phyloP scores from a whole-genome alignment of 331 rosid species.

The Rhamnella rubrinervis region DNA sequence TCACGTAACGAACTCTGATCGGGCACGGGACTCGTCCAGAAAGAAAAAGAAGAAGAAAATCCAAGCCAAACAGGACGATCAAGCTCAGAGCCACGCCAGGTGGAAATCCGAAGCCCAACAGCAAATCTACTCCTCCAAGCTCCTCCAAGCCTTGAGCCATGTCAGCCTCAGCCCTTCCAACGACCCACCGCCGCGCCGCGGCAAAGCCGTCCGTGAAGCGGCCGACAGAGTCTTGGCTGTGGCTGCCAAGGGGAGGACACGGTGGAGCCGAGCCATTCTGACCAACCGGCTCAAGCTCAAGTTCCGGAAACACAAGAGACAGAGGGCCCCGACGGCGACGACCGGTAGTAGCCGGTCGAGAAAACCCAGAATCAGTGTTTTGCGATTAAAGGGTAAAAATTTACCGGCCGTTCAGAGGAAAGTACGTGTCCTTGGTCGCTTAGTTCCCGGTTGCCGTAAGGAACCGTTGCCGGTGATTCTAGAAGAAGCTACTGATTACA shows the following conservation, averaged over 20 bases:
- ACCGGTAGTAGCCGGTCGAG: conserved; percentile 39
- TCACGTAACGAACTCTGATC: conserved; percentile 41
- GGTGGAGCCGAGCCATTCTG: conserved; percentile 94
- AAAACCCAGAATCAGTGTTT: conserved; percentile 66
- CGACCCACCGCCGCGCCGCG: conserved; percentile 35
- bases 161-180: conserved; percentile 33
- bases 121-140: conserved; percentile 72
- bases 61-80: conserved; percentile 36
- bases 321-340: conserved; percentile 16
- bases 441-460: conserved; percentile 95
- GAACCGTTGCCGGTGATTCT: conserved; percentile 79
- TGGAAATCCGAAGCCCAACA: conserved; percentile 82
- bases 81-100: conserved; percentile 32
- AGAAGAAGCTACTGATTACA: conserved; percentile 83
- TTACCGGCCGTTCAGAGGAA: conserved; percentile 76
- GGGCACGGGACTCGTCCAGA: conserved; percentile 34
- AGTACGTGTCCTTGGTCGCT: conserved; percentile 65
- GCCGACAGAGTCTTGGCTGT: conserved; percentile 78
- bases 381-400: conserved; percentile 67
- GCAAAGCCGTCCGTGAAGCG: conserved; percentile 63
- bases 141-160: conserved; percentile 59
- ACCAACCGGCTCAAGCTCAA: conserved; percentile 65
- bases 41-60: conserved; percentile 68
- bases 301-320: conserved; percentile 54
- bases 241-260: conserved; percentile 68